Percentiles rank a stretch among this genome's conserved stretches.
phyloP scores from a whole-genome alignment of 768 basidiomycete genomes.

The Suillus paluster region DNA sequence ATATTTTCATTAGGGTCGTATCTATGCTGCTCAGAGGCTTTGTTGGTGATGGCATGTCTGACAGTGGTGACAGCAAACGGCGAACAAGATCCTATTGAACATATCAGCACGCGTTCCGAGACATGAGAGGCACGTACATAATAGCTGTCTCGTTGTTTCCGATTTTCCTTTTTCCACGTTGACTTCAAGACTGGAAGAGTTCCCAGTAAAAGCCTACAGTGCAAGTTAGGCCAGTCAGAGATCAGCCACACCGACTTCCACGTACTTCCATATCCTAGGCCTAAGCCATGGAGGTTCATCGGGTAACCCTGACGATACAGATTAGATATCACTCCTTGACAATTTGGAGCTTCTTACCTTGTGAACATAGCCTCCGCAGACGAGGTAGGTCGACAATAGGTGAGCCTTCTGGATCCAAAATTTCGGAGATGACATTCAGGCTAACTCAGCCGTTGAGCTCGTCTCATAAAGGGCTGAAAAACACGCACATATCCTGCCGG shows the following conservation, averaged over 20 bases:
- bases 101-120: constrained; percentile 9
- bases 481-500: constrained; percentile 63
- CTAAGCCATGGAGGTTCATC: constrained; percentile 77
- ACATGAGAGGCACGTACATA: constrained; percentile 56
- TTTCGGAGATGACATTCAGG: constrained; percentile 58
- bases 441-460: constrained; percentile 10
- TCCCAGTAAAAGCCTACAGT: constrained; percentile 61
- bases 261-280: constrained; percentile 79
- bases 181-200: constrained; percentile 60
- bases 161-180: constrained; percentile 59
- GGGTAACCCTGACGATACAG: constrained; percentile 58
- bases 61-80: constrained; percentile 61
- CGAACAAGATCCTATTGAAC: constrained; percentile 65
- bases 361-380: constrained; percentile 60
- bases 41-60: constrained; percentile 45
- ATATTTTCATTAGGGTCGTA: constrained; percentile 49
- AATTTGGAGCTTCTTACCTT: constrained; percentile 47
- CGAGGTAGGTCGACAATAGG: constrained; percentile 58
- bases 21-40: constrained; percentile 48
- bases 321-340: background rate
- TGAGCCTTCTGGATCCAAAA: constrained; percentile 54
- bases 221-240: constrained; percentile 12
- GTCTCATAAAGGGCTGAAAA: constrained; percentile 1
- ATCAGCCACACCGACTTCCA: constrained; percentile 12
- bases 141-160: constrained; percentile 69